phyloP scores from a whole-genome alignment of 768 basidiomycete genomes.

The Lactifluus rugatus region DNA sequence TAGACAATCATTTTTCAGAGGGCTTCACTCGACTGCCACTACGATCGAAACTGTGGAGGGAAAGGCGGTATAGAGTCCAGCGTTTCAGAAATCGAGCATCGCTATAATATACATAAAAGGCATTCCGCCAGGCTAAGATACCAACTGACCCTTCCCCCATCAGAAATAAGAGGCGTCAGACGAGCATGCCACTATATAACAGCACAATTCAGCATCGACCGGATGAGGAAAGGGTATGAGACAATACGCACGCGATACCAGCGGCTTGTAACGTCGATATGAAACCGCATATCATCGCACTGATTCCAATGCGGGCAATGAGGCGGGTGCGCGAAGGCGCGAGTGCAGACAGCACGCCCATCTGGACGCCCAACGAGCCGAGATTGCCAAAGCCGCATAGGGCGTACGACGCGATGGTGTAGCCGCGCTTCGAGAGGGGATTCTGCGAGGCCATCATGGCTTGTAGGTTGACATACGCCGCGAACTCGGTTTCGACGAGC shows the following conservation, averaged over 20 bases:
- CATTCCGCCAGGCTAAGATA: too few relatives aligned
- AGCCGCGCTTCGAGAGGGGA: conserved; percentile 63
- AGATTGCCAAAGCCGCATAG: conserved; percentile 90
- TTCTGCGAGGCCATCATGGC: conserved; percentile 34
- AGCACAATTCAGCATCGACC: background rate
- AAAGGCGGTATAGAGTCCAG: too few relatives aligned
- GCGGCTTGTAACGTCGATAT: conserved; percentile 55
- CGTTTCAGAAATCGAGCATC: too few relatives aligned
- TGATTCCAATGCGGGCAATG: conserved; percentile 60
- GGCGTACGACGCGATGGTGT: conserved; percentile 76
- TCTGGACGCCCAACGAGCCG: conserved; percentile 78
- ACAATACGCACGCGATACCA: conserved; percentile 42
- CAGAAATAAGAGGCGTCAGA: conserved; percentile 8
- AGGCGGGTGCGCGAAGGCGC: conserved; percentile 59
- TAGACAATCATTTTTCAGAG: too few relatives aligned
- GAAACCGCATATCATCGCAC: conserved; percentile 65
- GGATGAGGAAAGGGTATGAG: background rate
- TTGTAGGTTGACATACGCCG: conserved; percentile 56
- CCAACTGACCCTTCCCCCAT: background rate
- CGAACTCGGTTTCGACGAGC: conserved; percentile 81
- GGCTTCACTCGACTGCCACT: too few relatives aligned
- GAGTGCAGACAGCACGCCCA: conserved; percentile 62
- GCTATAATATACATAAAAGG: too few relatives aligned
- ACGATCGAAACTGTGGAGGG: too few relatives aligned
- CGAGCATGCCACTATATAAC: conserved; percentile 25